Evolutionary conservation across 495 filamentous ascomycete species (phyloP).

Genomic region (Penicillium canariense): DNA sequence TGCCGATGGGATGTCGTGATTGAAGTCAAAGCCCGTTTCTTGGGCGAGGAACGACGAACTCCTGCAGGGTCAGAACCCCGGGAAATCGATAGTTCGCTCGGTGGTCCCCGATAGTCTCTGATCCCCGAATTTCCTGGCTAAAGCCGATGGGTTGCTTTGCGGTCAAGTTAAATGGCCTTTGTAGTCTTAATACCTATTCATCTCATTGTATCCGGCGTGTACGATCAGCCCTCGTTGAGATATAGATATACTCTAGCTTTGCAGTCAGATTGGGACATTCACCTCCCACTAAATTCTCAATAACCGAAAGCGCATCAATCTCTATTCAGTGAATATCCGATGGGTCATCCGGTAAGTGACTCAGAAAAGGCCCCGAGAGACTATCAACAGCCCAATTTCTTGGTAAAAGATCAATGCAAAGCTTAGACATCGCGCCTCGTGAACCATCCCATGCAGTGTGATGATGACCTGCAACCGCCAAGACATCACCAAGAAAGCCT

Average conservation of each 20-base stretch:
- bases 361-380: background rate
- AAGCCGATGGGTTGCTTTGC: background rate
- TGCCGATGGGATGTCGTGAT: slow-evolving; percentile 17
- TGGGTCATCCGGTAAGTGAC: background rate
- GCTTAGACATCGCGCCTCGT: slow-evolving; percentile 1
- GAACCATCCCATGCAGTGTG: slow-evolving; percentile 3
- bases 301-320: background rate
- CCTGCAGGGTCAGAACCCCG: slow-evolving; percentile 1
- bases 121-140: too few species aligned
- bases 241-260: too few species aligned
- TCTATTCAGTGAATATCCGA: background rate
- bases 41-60: background rate
- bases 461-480: slow-evolving; percentile 18
- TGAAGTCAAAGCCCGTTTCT: background rate
- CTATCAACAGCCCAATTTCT: background rate
- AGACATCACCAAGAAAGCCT: slow-evolving; percentile 11
- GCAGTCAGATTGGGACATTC: too few species aligned
- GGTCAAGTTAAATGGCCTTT: background rate
- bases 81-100: slow-evolving; percentile 5
- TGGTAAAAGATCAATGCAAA: slow-evolving; percentile 7
- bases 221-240: background rate
- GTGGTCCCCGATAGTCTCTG: background rate
- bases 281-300: too few species aligned
- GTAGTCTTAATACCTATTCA: background rate
- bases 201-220: background rate